Percentiles rank a stretch among this genome's conserved stretches.
Conservation (phyloP, 1,284 basidiomycete genomes). For the Ustilago lituana region DNA sequence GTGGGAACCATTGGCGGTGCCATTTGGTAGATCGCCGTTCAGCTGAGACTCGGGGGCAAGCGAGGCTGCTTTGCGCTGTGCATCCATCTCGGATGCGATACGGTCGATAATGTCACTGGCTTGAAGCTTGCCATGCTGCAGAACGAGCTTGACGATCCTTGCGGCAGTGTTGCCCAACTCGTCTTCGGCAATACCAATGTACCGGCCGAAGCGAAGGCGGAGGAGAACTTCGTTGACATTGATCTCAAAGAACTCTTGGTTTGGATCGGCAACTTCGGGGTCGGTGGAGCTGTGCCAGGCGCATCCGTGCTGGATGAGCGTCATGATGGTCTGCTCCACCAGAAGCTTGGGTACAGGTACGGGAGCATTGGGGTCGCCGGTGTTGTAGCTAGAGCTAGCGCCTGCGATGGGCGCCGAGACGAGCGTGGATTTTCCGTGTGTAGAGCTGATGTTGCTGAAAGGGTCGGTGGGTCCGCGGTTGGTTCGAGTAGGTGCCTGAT, state of each 20-base stretch:
- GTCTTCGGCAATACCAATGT: slow-evolving; percentile 82
- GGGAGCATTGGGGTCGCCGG: slow-evolving; percentile 72
- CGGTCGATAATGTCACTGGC: slow-evolving; percentile 77
- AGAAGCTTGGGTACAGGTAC: slow-evolving; percentile 73
- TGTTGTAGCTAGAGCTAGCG: slow-evolving; percentile 39
- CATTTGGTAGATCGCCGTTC: slow-evolving; percentile 20
- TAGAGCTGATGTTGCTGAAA: slow-evolving; percentile 19
- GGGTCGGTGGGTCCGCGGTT: slow-evolving; percentile 41
- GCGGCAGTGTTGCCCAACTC: slow-evolving; percentile 75
- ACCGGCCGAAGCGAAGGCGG: slow-evolving; percentile 66
- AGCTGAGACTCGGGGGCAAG: slow-evolving; percentile 1
- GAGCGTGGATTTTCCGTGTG: slow-evolving; percentile 24
- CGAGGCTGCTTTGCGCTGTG: slow-evolving; percentile 10
- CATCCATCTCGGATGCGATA: slow-evolving; percentile 55
- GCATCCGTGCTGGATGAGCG: slow-evolving; percentile 87
- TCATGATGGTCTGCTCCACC: slow-evolving; percentile 79
- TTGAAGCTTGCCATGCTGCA: slow-evolving; percentile 86
- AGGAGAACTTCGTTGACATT: slow-evolving; percentile 67
- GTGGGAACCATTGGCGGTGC: slow-evolving; percentile 17
- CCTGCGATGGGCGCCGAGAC: slow-evolving; percentile 36
- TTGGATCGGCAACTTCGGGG: slow-evolving; percentile 27
- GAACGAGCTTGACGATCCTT: slow-evolving; percentile 68
- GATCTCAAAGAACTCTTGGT: slow-evolving; percentile 68
- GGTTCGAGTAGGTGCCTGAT: slow-evolving; percentile 35
- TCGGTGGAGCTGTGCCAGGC: slow-evolving; percentile 65